Evolutionary conservation across 169 alveolate genomes (phyloP), one percentile per base, ranked within the genome.

Genomic region (Plasmodium sp.): DNA sequence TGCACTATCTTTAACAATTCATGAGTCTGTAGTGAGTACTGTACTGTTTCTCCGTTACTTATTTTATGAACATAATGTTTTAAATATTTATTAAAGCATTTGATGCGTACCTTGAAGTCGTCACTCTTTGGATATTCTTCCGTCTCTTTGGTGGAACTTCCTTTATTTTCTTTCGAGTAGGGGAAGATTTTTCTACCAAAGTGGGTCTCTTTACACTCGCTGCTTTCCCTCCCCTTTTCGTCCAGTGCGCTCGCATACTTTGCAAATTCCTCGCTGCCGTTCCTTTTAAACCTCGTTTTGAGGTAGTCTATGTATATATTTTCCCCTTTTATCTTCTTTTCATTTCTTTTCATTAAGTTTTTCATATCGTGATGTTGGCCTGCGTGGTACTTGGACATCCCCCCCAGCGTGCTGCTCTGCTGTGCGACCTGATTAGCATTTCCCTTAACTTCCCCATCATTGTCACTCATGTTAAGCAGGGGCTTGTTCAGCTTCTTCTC

Each of bases 31-130:
- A 90, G 51, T 80, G 90, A 67, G 72, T 80, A 90, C 51, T 62
- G 94, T 33, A 43, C 72, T 6, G 72, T 71, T 18, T 90, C 94
- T n/a, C 94, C 94, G 74, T 62, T 80, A 81, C 83, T 72, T 79
- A 90, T 90, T 80, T 90, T 90, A 90, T 90, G 90, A 79, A 90
- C 94, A 80, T 90, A 58, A 72, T 90, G 91, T 48, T 90, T 90
- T 79, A 90, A 90, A 90, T 90, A 90, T 80, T 80, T 90, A 90
- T 90, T 90, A 80, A 90, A 90, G 58, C 91, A 80, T 90, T 90
- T 90, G 41, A 90, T 90, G 71, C 94, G 81, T 62, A 43, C 75
- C 79, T 80, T 90, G 51, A 62, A 90, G 72, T 90, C 91, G 5
- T 58, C 82, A 67, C 34, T 90, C 39, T 80, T 90, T 81, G n/a